Conservation (phyloP, 2,329 filamentous ascomycete species). For the Calonectria fujianensis region DNA sequence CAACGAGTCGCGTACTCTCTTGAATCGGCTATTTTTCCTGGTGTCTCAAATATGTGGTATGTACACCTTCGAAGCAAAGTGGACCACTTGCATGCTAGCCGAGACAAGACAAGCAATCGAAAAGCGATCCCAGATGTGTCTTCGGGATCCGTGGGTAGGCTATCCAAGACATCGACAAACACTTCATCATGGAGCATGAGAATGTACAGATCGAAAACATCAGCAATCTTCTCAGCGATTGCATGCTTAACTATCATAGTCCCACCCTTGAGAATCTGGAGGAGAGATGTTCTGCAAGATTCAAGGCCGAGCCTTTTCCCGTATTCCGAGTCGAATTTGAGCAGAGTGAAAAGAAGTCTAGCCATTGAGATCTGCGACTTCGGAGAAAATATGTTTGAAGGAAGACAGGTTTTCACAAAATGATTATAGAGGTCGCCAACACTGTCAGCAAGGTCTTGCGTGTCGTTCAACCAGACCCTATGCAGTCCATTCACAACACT, state of each 20-base stretch:
- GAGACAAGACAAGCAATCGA: constrained; percentile 84
- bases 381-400: constrained; percentile 81
- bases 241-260: constrained; percentile 84
- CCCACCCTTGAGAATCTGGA: constrained; percentile 81
- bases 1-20: constrained; percentile 83
- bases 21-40: constrained; percentile 81
- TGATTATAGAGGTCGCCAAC: constrained; percentile 87
- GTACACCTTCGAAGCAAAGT: constrained; percentile 90
- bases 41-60: constrained; percentile 95
- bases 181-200: constrained; percentile 88
- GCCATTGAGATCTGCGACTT: constrained; percentile 80
- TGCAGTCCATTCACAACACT: constrained; percentile 80
- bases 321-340: constrained; percentile 81
- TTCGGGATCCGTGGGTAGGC: constrained; percentile 82
- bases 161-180: constrained; percentile 88
- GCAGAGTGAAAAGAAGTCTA: constrained; percentile 80
- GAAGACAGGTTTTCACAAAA: constrained; percentile 81
- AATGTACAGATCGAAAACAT: constrained; percentile 88
- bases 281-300: constrained; percentile 80
- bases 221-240: constrained; percentile 81
- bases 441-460: constrained; percentile 76
- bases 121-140: constrained; percentile 90
- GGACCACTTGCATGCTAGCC: constrained; percentile 88
- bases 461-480: constrained; percentile 76
- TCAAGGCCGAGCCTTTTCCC: constrained; percentile 75